Conservation (phyloP, 495 filamentous ascomycete genomes). For the Podospora fimiseda region DNA sequence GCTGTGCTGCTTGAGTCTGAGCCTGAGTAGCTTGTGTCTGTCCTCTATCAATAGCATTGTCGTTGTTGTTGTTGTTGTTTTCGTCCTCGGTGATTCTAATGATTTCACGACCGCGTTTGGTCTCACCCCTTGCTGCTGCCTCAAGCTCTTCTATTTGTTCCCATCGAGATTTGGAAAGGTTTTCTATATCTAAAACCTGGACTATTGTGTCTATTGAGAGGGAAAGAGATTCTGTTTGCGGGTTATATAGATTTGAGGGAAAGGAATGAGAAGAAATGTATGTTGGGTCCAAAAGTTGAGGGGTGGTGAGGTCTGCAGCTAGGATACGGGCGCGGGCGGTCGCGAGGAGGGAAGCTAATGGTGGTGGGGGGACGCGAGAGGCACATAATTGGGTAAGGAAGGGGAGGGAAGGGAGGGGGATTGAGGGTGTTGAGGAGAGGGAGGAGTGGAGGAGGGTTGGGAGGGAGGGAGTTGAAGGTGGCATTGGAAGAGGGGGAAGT, state of each 20-base stretch:
- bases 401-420: constrained; percentile 33
- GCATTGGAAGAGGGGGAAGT: not conserved
- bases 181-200: constrained; percentile 80
- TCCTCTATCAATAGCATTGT: not conserved
- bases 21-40: no score
- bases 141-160: constrained; percentile 83
- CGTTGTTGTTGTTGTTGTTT: not conserved
- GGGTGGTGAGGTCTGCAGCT: constrained; percentile 63
- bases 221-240: constrained; percentile 16
- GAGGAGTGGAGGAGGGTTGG: constrained; percentile 30
- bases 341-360: constrained; percentile 64
- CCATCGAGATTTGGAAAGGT: constrained; percentile 70
- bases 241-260: constrained; percentile 50
- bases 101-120: constrained; percentile 72
- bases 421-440: constrained; percentile 27
- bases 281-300: constrained; percentile 41
- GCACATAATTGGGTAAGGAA: constrained; percentile 30
- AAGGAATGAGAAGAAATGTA: constrained; percentile 45
- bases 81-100: constrained; percentile 49
- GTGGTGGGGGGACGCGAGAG: constrained; percentile 44
- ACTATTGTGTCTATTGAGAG: constrained; percentile 59
- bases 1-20: constrained; percentile 47
- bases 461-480: constrained; percentile 19
- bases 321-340: constrained; percentile 79
- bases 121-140: constrained; percentile 74